A percentile compares a stretch with the other conserved stretches of the same genome.
Conservation (phyloP, 495 filamentous ascomycete genomes). For the Penicillium manginii region DNA sequence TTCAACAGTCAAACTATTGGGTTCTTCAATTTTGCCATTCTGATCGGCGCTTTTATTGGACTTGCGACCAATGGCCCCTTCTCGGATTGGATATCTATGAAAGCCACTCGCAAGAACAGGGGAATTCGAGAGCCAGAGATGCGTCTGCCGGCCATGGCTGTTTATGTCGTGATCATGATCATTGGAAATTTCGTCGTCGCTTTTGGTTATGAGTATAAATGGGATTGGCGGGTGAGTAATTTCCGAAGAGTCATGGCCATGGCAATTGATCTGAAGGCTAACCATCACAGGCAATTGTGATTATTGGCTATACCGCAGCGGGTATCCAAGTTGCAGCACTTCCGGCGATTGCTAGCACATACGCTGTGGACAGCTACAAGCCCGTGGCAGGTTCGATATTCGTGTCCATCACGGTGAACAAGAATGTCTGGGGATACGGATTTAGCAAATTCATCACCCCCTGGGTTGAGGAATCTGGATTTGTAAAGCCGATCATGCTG, state of each 20-base stretch:
- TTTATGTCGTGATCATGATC: slow-evolving; percentile 59
- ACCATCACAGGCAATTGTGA: slow-evolving; percentile 40
- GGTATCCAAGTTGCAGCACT: slow-evolving; percentile 63
- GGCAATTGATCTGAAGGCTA: not conserved
- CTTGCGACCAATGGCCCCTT: slow-evolving; percentile 61
- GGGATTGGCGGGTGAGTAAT: slow-evolving; percentile 54
- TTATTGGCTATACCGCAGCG: slow-evolving; percentile 56
- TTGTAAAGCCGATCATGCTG: slow-evolving; percentile 53
- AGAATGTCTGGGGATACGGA: slow-evolving; percentile 62
- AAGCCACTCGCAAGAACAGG: slow-evolving; percentile 57
- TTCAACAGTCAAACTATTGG: slow-evolving; percentile 57
- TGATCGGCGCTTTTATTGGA: slow-evolving; percentile 58
- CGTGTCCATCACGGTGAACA: slow-evolving; percentile 63
- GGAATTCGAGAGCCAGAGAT: slow-evolving; percentile 74
- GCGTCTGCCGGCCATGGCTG: slow-evolving; percentile 65
- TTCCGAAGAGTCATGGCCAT: not conserved
- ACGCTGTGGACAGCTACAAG: slow-evolving; percentile 67
- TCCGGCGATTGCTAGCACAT: slow-evolving; percentile 50
- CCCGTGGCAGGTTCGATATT: slow-evolving; percentile 62
- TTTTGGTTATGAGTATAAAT: slow-evolving; percentile 60
- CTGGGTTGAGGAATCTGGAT: slow-evolving; percentile 41
- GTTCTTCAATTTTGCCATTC: slow-evolving; percentile 47
- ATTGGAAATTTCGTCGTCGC: slow-evolving; percentile 65
- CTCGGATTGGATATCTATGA: slow-evolving; percentile 62
- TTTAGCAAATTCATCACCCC: slow-evolving; percentile 52